These are phyloP conservation scores for Peniophora sp. DNA, from an alignment of 1,284 basidiomycete species.

Conservation along the genomic window DNA sequence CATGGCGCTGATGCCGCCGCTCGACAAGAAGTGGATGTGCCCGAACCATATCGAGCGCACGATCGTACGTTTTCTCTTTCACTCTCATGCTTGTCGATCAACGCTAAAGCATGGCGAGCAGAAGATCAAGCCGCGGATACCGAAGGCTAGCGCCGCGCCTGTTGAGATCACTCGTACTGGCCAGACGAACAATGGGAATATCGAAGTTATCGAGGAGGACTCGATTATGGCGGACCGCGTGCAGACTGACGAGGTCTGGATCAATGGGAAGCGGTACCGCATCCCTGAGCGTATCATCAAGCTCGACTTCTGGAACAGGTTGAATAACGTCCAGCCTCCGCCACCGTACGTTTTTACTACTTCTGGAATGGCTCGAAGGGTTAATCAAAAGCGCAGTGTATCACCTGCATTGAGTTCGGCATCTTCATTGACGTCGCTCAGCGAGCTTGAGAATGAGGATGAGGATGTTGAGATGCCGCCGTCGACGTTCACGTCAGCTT, in stretches of 20 bases:
- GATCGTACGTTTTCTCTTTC: conserved; percentile 39
- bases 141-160: conserved; percentile 57
- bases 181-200: conserved; percentile 86
- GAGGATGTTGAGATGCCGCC: conserved; percentile 23
- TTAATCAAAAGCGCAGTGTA: conserved; percentile 22
- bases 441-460: conserved; percentile 63
- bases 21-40: conserved; percentile 97
- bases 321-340: conserved; percentile 39
- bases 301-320: conserved; percentile 93
- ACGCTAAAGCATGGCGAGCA: conserved; percentile 38
- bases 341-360: conserved; percentile 26
- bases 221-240: conserved; percentile 37
- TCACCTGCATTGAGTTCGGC: conserved; percentile 41
- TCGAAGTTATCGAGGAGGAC: conserved; percentile 74
- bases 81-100: not conserved
- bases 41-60: conserved; percentile 88
- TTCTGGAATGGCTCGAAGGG: not conserved
- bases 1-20: conserved; percentile 76
- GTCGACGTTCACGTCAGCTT: conserved; percentile 6
- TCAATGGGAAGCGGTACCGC: conserved; percentile 81
- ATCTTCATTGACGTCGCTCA: conserved; percentile 69
- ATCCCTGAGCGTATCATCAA: conserved; percentile 92
- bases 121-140: conserved; percentile 61
- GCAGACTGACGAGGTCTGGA: conserved; percentile 65
- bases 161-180: conserved; percentile 66